A percentile compares a stretch with the other conserved stretches of the same genome.
Conservation (phyloP, 2,329 filamentous ascomycete genomes). For the Madurella mycetomatis region DNA sequence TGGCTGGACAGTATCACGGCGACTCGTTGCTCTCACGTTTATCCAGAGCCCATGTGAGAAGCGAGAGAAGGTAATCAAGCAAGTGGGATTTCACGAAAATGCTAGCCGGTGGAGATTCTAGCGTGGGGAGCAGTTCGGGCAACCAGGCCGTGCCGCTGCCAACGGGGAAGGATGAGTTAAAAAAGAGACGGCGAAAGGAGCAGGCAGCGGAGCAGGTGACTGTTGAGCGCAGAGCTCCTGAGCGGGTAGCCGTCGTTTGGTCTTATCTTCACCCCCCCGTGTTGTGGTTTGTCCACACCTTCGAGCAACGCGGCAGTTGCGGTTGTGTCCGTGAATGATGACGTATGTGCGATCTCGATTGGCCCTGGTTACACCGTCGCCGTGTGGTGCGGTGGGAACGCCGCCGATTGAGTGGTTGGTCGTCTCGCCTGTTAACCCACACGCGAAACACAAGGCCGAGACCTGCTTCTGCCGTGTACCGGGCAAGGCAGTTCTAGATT, state of each 20-base stretch:
- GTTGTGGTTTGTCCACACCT: background rate
- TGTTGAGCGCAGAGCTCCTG: background rate
- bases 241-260: background rate
- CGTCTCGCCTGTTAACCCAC: background rate
- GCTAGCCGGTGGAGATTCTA: too few species aligned
- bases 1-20: constrained; percentile 28
- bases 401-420: constrained; percentile 3
- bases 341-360: constrained; percentile 11
- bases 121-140: too few species aligned
- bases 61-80: too few species aligned
- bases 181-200: background rate
- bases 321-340: constrained; percentile 12
- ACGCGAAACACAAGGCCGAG: background rate
- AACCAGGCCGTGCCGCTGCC: too few species aligned
- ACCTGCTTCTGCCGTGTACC: background rate
- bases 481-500: background rate
- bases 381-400: background rate
- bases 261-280: background rate
- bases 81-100: too few species aligned
- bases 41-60: too few species aligned
- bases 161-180: background rate
- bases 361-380: constrained; percentile 2
- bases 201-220: background rate
- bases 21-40: background rate
- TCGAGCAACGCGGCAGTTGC: constrained; percentile 2